A percentile compares a stretch with the other conserved stretches of the same genome.
Evolutionary conservation across 2,329 filamentous ascomycete genomes (phyloP).

Genomic region (Colletotrichum lini): DNA sequence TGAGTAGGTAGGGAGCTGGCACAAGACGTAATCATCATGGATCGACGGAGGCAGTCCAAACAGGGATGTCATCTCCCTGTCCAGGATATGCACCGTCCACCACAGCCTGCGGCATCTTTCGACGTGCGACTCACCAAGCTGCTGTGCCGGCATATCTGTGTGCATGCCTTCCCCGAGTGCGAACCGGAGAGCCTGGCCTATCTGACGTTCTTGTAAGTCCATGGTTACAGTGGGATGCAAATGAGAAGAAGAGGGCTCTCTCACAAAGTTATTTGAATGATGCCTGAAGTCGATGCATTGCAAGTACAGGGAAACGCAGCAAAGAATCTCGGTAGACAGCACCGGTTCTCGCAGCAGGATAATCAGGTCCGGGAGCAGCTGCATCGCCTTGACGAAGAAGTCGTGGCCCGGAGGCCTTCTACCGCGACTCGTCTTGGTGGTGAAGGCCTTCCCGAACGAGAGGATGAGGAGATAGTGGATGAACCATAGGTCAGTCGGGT

Average conservation of each 20-base stretch:
- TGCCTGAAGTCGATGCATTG: constrained; percentile 65
- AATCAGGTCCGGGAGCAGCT: constrained; percentile 58
- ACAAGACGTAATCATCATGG: constrained; percentile 65
- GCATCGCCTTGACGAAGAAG: constrained; percentile 61
- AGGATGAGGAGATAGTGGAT: constrained; percentile 68
- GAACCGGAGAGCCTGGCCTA: constrained; percentile 66
- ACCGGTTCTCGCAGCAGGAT: constrained; percentile 59
- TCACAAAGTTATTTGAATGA: constrained; percentile 61
- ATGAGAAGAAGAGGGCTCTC: not conserved
- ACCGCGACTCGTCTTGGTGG: constrained; percentile 54
- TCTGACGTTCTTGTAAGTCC: constrained; percentile 47
- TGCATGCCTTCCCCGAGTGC: constrained; percentile 66
- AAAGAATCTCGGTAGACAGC: constrained; percentile 63
- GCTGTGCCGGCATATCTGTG: constrained; percentile 62
- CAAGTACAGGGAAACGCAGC: constrained; percentile 66
- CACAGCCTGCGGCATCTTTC: constrained; percentile 65
- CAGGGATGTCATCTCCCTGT: constrained; percentile 67
- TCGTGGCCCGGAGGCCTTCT: constrained; percentile 62
- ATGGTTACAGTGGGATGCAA: not conserved
- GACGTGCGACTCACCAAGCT: constrained; percentile 57
- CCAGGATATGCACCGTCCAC: constrained; percentile 69
- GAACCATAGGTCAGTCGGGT: constrained; percentile 59
- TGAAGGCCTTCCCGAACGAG: constrained; percentile 69
- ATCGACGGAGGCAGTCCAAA: constrained; percentile 67
- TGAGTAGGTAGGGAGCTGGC: constrained; percentile 52